Evolutionary conservation across 2,329 filamentous ascomycete genomes (phyloP), one percentile per base, ranked within the genome.

Genomic region (Ophiostoma ulmi): DNA sequence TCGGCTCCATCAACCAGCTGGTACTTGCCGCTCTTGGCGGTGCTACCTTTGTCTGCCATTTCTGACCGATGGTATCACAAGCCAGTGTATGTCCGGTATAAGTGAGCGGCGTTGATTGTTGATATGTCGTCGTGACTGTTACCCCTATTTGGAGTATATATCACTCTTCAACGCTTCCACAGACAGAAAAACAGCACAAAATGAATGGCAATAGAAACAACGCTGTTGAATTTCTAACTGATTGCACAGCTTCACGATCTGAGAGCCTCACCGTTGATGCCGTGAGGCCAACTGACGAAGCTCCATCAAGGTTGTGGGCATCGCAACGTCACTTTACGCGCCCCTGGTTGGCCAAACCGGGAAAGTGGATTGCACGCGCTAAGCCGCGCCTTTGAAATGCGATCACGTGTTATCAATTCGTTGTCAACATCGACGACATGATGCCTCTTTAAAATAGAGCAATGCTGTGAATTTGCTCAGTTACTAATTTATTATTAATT

Each of bases 1-100:
- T 73, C 72, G n/a, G 36, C 41, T 14, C 31, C 68, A 7, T 68
- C 71, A 6, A 73, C 70, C 6, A 67, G 71, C 67, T 67, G 70
- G 48, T 73, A 73, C 14, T n/a, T n/a, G 17, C 61, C 36, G n/a
- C 63, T 69, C 65, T 48, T 67, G 48, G 67, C 31, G 20, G 36
- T 5, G 35, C 36, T 20, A n/a, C 20, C 63, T 36, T 41, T 65
- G 63, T 65, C 63, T 6, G 63, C 17, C 63, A 65, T 65, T 63
- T 35, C 13, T 55, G 58, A 58, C 8, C 5, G 4, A 11, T 14
- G 8, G 52, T 11, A 22, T 26, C n/a, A 58, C 52, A 58, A n/a
- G 17, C 52, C n/a, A 26, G 52, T 26, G 35, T 58, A 58, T 22
- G 52, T 11, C 3, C 52, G 31, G 61, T 38, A 39, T 65, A 65